Evolutionary conservation across 148 eudicot species (phyloP), one percentile per base, ranked within the genome.

Genomic region (Chenopodium quinoa): DNA sequence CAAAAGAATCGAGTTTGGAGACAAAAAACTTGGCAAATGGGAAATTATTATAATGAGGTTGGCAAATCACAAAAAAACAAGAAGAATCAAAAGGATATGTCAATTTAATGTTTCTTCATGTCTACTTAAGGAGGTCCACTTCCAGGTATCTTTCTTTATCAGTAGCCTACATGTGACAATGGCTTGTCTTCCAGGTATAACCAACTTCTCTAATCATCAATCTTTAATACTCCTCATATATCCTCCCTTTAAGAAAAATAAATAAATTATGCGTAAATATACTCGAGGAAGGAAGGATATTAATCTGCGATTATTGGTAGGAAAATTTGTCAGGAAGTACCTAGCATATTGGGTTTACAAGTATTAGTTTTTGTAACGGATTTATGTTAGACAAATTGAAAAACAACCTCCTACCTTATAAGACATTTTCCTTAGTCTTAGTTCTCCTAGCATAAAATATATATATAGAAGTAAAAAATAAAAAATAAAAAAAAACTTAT

Each of bases 91-190:
- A 40, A 56, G 19, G 19, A 9, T 76, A 8, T 69, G 85, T 83
- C 79, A 79, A 73, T 54, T 4, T 83, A 23, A 14, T 75, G 75
- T 83, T 79, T 50, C 79, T 79, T 83, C 60, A 46, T 56, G 75
- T 76, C 22, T 58, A 83, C 82, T 67, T 64, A 37, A 70, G 25
- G 8, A 47, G 78, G 82, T 83, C 50, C 82, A 75, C 82, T 27
- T 79, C 80, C 79, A 75, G 82, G 67, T 79, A 68, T 27, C 79
- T 79, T 79, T 17, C 79, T 58, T 71, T 48, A 80, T 25, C 66
- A 14, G 66, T 69, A 40, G 67, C 73, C 75, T 48, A 75, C 76
- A 79, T 46, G 79, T 75, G 52, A 71, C 74, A 63, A 56, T 14
- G 14, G 14, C 54, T 50, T 50, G 54, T 50, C 54, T 50, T 50